Evolutionary conservation across 192 early-diverging fungal species (phyloP).

Genomic region (Jimgerdemannia flammicorona): DNA sequence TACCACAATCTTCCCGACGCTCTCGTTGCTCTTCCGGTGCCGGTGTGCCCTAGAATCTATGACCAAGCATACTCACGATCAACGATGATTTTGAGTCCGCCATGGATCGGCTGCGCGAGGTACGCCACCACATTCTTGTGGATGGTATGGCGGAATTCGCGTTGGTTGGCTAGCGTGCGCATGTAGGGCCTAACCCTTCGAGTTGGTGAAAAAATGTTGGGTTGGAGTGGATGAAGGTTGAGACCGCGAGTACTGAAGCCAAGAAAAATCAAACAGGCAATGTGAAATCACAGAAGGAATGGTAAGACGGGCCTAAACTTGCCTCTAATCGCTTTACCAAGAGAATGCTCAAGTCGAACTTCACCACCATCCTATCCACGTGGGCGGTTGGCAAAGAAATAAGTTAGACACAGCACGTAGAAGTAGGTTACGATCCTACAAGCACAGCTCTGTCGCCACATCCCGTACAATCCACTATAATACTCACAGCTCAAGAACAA

Average conservation of each 20-base stretch:
- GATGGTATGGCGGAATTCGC: constrained; percentile 43
- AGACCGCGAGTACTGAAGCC: too few relatives aligned
- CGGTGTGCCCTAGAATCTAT: constrained; percentile 59
- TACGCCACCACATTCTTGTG: constrained; percentile 47
- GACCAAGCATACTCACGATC: constrained; percentile 64
- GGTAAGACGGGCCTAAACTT: not conserved
- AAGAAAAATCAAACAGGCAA: too few relatives aligned
- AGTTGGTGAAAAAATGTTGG: constrained; percentile 29
- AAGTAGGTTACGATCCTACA: too few relatives aligned
- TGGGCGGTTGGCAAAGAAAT: too few relatives aligned
- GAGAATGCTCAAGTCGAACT: not conserved
- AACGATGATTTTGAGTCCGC: constrained; percentile 44
- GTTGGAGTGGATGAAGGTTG: too few relatives aligned
- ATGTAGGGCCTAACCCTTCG: constrained; percentile 66
- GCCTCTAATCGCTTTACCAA: constrained; percentile 11
- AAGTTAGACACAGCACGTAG: not conserved
- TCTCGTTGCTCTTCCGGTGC: constrained; percentile 59
- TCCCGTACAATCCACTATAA: too few relatives aligned
- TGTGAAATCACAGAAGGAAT: too few relatives aligned
- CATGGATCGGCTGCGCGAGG: not conserved
- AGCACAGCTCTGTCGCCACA: constrained; percentile 3
- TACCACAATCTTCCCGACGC: constrained; percentile 64
- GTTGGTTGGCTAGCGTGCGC: constrained; percentile 61
- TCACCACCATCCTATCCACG: constrained; percentile 1
- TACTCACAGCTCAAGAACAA: constrained; percentile 56